Evolutionary conservation across 2,329 filamentous ascomycete genomes (phyloP).

Genomic region (Clarireedia sp.): DNA sequence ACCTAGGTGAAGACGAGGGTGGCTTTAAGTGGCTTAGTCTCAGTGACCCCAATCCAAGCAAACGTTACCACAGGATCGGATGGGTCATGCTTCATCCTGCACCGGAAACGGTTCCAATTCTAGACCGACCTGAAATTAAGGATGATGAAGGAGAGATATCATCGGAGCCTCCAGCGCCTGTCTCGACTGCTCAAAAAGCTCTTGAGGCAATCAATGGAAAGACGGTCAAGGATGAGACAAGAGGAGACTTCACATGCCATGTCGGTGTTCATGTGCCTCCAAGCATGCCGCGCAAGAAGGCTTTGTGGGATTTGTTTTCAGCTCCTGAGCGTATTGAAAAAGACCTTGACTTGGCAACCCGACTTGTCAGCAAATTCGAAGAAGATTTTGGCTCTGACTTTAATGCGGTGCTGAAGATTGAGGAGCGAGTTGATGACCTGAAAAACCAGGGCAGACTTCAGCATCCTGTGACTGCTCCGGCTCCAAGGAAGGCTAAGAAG

Average conservation of each 20-base stretch:
- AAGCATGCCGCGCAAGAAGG: conserved; percentile 80
- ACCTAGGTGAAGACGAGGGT: conserved; percentile 82
- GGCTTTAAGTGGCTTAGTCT: conserved; percentile 95
- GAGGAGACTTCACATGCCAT: conserved; percentile 95
- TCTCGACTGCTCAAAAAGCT: conserved; percentile 71
- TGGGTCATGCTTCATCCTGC: conserved; percentile 94
- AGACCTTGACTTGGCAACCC: conserved; percentile 74
- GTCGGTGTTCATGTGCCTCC: conserved; percentile 93
- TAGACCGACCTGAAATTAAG: conserved; percentile 66
- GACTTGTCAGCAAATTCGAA: conserved; percentile 78
- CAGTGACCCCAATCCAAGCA: conserved; percentile 92
- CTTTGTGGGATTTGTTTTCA: conserved; percentile 93
- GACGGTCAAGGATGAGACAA: conserved; percentile 87
- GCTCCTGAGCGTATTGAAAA: conserved; percentile 88
- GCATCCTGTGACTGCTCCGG: conserved; percentile 46
- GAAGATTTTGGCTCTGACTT: conserved; percentile 70
- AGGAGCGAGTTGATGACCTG: conserved; percentile 78
- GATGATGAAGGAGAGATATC: conserved; percentile 45
- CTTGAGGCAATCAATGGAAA: conserved; percentile 95
- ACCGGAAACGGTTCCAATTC: conserved; percentile 54
- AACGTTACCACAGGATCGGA: conserved; percentile 94
- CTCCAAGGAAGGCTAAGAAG: conserved; percentile 55
- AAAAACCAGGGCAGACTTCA: conserved; percentile 70
- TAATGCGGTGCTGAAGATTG: conserved; percentile 72
- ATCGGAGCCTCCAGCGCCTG: conserved; percentile 34